Evolutionary conservation across 768 basidiomycete species (phyloP).

Genomic region (Boletus rufocinnamomeus): DNA sequence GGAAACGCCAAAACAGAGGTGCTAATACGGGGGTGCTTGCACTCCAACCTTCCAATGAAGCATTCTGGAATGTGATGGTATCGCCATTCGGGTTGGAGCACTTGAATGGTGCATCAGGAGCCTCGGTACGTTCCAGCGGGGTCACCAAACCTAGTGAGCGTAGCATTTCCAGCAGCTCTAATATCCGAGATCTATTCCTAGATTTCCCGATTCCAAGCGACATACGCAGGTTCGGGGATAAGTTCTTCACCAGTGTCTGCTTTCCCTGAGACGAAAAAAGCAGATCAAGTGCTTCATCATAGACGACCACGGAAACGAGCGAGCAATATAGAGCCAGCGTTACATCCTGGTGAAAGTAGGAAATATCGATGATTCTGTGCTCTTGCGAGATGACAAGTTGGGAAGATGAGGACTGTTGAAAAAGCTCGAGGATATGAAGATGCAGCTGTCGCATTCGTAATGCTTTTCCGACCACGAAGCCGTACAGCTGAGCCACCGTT

Average conservation of each 20-base stretch:
- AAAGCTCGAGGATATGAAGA: conserved; percentile 48
- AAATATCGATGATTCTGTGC: conserved; percentile 58
- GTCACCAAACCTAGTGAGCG: conserved; percentile 56
- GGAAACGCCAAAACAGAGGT: conserved; percentile 67
- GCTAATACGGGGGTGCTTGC: conserved; percentile 46
- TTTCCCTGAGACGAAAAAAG: conserved; percentile 51
- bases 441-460: conserved; percentile 68
- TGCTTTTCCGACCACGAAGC: conserved; percentile 68
- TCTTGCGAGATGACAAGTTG: conserved; percentile 51
- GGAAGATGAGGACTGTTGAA: conserved; percentile 44
- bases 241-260: conserved; percentile 50
- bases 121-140: conserved; percentile 53
- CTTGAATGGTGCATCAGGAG: conserved; percentile 44
- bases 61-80: conserved; percentile 49
- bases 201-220: conserved; percentile 60
- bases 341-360: conserved; percentile 64
- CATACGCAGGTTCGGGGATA: conserved; percentile 52
- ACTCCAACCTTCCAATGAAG: conserved; percentile 46
- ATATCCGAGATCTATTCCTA: conserved; percentile 57
- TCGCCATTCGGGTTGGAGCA: conserved; percentile 46
- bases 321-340: conserved; percentile 67
- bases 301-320: conserved; percentile 55
- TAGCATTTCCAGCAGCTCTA: conserved; percentile 63
- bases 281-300: conserved; percentile 59
- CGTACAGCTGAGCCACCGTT: conserved; percentile 72